phyloP scores from a whole-genome alignment of 2,329 filamentous ascomycete genomes.

The Ophiocordyceps camponoti-rufipedis region DNA sequence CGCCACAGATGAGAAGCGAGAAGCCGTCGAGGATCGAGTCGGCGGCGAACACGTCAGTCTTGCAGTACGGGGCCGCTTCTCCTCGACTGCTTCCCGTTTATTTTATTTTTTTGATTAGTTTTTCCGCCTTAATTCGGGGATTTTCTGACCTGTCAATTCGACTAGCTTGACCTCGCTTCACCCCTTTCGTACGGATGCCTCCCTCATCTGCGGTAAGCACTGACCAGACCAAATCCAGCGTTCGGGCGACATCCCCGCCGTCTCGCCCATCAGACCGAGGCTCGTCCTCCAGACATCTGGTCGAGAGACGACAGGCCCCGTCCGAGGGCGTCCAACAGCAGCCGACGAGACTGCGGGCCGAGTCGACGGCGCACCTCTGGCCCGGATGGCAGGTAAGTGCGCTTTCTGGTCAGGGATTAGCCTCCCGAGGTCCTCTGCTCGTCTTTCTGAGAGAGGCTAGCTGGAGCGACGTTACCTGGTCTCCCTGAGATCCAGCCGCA shows the following conservation, averaged over 20 bases:
- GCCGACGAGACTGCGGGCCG: constrained; percentile 4
- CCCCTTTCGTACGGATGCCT: neutral
- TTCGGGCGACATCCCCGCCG: neutral
- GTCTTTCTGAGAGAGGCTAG: neutral
- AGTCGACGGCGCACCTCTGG: constrained; percentile 6
- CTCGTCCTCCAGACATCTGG: constrained; percentile 4
- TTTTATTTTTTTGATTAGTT: too few species aligned
- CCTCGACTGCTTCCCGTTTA: neutral
- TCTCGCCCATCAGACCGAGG: neutral
- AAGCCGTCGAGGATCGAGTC: constrained; percentile 4
- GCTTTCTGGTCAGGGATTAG: constrained; percentile 1
- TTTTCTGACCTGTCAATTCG: neutral
- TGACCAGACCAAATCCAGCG: constrained; percentile 3
- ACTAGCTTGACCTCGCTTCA: neutral
- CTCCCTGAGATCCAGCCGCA: constrained; percentile 8
- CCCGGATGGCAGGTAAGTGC: constrained; percentile 5
- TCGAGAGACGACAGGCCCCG: constrained; percentile 4
- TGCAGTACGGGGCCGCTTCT: constrained; percentile 5
- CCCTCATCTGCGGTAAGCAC: neutral
- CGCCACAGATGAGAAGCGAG: constrained; percentile 7
- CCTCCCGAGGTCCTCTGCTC: too few species aligned
- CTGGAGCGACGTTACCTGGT: constrained; percentile 1
- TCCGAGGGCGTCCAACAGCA: constrained; percentile 5
- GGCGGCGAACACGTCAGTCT: constrained; percentile 6
- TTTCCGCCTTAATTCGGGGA: neutral